phyloP scores from a whole-genome alignment of 495 filamentous ascomycete genomes.

The Trichocladium uniseriatum region DNA sequence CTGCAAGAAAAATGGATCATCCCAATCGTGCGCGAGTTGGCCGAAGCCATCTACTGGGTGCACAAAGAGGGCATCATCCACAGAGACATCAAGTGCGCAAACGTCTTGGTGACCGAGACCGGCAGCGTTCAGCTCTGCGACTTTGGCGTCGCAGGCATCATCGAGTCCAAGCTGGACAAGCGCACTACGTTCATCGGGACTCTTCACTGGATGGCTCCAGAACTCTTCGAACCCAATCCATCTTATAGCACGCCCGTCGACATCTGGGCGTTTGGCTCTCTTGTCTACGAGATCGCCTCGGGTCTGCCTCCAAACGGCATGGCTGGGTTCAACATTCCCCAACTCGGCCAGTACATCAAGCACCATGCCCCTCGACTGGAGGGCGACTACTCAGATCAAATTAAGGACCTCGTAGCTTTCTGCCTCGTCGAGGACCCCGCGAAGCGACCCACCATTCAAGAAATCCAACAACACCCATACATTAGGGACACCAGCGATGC shows the following conservation, averaged over 20 bases:
- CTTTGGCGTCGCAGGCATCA: constrained; percentile 84
- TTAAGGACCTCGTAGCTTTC: constrained; percentile 70
- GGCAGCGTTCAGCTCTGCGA: constrained; percentile 87
- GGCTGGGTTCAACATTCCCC: constrained; percentile 38
- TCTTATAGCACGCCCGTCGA: constrained; percentile 68
- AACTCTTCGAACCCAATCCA: constrained; percentile 54
- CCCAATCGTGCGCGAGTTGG: constrained; percentile 78
- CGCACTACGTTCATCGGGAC: constrained; percentile 90
- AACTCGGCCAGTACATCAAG: constrained; percentile 54
- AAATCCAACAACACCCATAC: constrained; percentile 56
- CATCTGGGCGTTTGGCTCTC: constrained; percentile 92
- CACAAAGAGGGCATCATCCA: constrained; percentile 92
- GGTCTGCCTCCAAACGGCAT: constrained; percentile 66
- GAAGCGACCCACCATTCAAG: constrained; percentile 61
- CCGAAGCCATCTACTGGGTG: constrained; percentile 73
- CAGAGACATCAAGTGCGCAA: constrained; percentile 92
- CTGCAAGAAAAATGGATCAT: constrained; percentile 87
- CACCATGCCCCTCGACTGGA: constrained; percentile 61
- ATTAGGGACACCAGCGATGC: constrained; percentile 51
- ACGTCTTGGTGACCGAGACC: constrained; percentile 81
- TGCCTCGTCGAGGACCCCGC: constrained; percentile 67
- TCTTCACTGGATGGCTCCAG: constrained; percentile 94
- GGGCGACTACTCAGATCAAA: constrained; percentile 63
- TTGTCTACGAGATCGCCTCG: constrained; percentile 84
- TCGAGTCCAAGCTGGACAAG: constrained; percentile 77